phyloP scores from a whole-genome alignment of 176 grass and related monocot species.

The Phoenix roebelenii region DNA sequence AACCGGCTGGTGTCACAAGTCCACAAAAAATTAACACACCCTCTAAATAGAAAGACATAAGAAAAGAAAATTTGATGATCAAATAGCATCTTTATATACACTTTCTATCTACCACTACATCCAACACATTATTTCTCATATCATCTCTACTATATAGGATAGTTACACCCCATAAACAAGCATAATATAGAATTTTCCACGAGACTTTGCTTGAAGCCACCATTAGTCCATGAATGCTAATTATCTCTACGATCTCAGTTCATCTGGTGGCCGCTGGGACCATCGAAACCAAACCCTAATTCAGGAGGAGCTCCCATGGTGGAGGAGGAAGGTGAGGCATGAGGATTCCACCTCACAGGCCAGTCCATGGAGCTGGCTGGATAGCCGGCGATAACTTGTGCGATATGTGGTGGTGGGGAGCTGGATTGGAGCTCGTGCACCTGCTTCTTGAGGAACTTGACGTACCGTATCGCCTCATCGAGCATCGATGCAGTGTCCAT shows the following conservation, averaged over 20 bases:
- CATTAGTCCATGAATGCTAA: constrained; percentile 17
- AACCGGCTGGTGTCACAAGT: no score
- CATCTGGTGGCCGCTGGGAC: constrained; percentile 60
- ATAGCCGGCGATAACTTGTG: not conserved
- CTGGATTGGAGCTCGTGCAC: constrained; percentile 71
- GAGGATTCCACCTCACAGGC: constrained; percentile 12
- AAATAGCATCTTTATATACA: no score
- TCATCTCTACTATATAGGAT: no score
- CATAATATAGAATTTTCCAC: no score
- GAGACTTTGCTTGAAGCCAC: no score
- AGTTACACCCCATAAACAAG: no score
- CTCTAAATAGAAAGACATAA: no score
- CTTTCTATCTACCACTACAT: no score
- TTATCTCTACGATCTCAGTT: constrained; percentile 19
- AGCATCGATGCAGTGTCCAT: constrained; percentile 97
- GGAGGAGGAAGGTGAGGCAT: constrained; percentile 54
- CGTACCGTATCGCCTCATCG: constrained; percentile 84
- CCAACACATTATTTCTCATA: no score
- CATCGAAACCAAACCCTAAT: constrained; percentile 62
- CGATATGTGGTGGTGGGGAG: not conserved
- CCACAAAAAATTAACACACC: no score
- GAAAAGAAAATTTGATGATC: no score
- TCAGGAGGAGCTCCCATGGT: constrained; percentile 47
- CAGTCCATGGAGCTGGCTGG: constrained; percentile 36
- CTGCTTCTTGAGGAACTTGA: constrained; percentile 94